These are phyloP conservation scores for Globisporangium perplexum DNA, from an alignment of 352 stramenopile species.

Conservation along the genomic window DNA sequence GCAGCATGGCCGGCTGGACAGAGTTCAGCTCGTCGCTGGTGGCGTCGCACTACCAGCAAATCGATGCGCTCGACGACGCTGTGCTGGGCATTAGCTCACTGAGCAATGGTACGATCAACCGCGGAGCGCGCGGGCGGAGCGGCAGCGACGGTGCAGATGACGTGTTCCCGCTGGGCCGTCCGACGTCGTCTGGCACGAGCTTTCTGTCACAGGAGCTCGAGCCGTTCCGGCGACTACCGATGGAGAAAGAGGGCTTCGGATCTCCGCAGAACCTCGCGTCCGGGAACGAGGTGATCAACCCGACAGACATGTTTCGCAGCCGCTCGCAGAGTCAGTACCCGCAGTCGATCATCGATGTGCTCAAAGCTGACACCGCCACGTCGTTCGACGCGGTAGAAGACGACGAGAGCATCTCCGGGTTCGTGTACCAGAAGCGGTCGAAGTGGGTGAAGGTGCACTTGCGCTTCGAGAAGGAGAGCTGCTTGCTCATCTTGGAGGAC, in stretches of 20 bases:
- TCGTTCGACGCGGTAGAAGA: slow-evolving; percentile 55
- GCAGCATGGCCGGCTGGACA: slow-evolving; percentile 49
- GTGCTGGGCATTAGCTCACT: slow-evolving; percentile 15
- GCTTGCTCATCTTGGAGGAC: slow-evolving; percentile 42
- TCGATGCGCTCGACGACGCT: slow-evolving; percentile 63
- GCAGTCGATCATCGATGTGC: slow-evolving; percentile 66
- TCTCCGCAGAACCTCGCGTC: slow-evolving; percentile 52
- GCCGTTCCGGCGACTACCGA: slow-evolving; percentile 54
- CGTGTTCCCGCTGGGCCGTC: slow-evolving; percentile 42
- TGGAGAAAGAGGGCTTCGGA: slow-evolving; percentile 70
- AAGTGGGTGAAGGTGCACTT: slow-evolving; percentile 74
- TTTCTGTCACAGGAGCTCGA: slow-evolving; percentile 61
- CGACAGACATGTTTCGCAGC: slow-evolving; percentile 67
- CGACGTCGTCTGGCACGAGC: slow-evolving; percentile 57
- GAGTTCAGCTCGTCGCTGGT: slow-evolving; percentile 63
- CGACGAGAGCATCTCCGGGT: slow-evolving; percentile 43
- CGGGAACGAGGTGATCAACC: slow-evolving; percentile 49
- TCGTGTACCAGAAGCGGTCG: slow-evolving; percentile 65
- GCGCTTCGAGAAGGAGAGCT: slow-evolving; percentile 65
- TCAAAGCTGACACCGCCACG: slow-evolving; percentile 49
- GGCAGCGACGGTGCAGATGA: slow-evolving; percentile 43
- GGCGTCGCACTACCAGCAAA: slow-evolving; percentile 69
- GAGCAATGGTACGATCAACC: slow-evolving; percentile 11
- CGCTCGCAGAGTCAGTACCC: slow-evolving; percentile 66
- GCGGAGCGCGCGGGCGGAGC: slow-evolving; percentile 13